Percentiles rank a stretch among this genome's conserved stretches.
Evolutionary conservation across 768 basidiomycete genomes (phyloP).

Genomic region (Candolleomyces aberdarensis): DNA sequence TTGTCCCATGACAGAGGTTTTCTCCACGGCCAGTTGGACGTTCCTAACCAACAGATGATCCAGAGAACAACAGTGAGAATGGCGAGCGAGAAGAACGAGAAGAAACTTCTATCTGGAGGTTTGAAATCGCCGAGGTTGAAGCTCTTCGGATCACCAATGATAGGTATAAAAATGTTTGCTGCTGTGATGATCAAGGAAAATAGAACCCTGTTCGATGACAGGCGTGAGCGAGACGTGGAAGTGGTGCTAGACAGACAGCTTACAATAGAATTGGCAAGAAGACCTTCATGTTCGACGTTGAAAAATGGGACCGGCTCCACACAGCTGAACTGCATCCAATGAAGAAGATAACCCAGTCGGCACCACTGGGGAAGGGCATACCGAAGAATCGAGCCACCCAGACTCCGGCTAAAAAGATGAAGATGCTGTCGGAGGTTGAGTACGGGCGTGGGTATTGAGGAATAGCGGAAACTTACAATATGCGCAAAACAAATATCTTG

Average conservation of each 20-base stretch:
- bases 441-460: background rate
- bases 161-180: background rate
- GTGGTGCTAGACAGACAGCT: background rate
- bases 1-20: background rate
- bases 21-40: background rate
- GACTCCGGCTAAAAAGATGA: background rate
- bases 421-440: background rate
- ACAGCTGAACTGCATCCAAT: background rate
- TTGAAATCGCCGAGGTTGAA: background rate
- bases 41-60: background rate
- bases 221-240: background rate
- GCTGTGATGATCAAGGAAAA: background rate
- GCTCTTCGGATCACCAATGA: background rate
- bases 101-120: background rate
- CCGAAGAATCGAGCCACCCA: background rate
- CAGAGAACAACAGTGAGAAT: background rate
- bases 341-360: constrained; percentile 1
- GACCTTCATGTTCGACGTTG: background rate
- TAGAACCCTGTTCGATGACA: background rate
- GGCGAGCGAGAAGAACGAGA: background rate
- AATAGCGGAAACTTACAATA: background rate
- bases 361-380: background rate
- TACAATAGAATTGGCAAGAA: constrained; percentile 5
- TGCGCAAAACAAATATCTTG: background rate
- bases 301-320: constrained; percentile 1